Percentiles rank a stretch among this genome's conserved stretches.
These are phyloP conservation scores for Leptoxyphium fumago DNA, from an alignment of 2,329 filamentous ascomycete species.

Conservation along the genomic window DNA sequence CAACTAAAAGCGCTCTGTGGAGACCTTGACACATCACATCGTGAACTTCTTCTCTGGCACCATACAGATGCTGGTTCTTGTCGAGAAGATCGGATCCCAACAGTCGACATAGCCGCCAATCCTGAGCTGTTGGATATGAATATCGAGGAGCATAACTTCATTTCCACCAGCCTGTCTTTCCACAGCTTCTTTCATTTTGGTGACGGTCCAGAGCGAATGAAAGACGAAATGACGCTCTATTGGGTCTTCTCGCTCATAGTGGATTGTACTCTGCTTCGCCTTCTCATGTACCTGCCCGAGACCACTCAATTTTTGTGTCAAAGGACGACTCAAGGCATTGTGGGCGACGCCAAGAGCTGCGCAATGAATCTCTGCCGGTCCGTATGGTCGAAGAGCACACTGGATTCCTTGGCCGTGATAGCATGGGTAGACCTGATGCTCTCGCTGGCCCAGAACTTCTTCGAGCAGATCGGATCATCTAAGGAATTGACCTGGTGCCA, in stretches of 20 bases:
- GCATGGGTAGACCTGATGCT: constrained; percentile 1
- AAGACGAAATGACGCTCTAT: background rate
- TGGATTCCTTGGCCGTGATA: background rate
- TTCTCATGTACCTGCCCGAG: constrained; percentile 4
- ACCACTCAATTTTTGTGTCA: background rate
- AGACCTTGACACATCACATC: background rate
- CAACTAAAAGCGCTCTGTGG: background rate
- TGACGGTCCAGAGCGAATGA: constrained; percentile 1
- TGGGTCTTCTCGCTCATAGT: constrained; percentile 1
- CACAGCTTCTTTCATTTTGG: constrained; percentile 3
- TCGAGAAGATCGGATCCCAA: background rate
- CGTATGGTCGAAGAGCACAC: constrained; percentile 2
- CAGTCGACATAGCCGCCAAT: constrained; percentile 2
- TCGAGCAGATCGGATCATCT: constrained; percentile 3
- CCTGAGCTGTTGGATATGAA: constrained; percentile 2
- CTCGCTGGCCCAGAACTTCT: constrained; percentile 5
- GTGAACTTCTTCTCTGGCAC: background rate
- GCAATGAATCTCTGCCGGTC: constrained; percentile 3
- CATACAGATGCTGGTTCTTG: background rate
- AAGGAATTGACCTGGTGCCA: constrained; percentile 5
- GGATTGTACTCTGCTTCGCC: constrained; percentile 5
- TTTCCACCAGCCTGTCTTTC: constrained; percentile 3
- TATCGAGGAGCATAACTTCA: constrained; percentile 5
- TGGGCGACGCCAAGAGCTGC: constrained; percentile 16
- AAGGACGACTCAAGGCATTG: constrained; percentile 4